Evolutionary conservation across 495 filamentous ascomycete species (phyloP).

Genomic region (Hyaloscypha finlandica): DNA sequence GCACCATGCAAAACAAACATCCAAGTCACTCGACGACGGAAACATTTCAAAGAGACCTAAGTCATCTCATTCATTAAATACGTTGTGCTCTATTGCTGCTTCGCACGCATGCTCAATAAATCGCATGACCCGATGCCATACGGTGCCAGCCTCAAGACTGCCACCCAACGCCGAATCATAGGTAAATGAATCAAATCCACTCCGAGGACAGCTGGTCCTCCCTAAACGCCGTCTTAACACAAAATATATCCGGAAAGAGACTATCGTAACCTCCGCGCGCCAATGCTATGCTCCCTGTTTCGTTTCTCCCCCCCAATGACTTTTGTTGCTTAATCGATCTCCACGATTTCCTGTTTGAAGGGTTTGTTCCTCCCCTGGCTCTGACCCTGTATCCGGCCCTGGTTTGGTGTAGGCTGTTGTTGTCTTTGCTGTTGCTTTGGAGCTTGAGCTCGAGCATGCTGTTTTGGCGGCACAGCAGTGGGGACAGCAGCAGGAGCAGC

Average conservation of each 20-base stretch:
- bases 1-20: background rate
- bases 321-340: slow-evolving; percentile 28
- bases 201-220: slow-evolving; percentile 15
- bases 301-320: slow-evolving; percentile 4
- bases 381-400: slow-evolving; percentile 27
- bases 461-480: background rate
- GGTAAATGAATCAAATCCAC: background rate
- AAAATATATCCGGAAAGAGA: slow-evolving; percentile 15
- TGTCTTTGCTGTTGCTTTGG: slow-evolving; percentile 5
- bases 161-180: slow-evolving; percentile 16
- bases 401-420: slow-evolving; percentile 22
- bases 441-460: background rate
- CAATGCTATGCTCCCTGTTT: slow-evolving; percentile 20
- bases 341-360: slow-evolving; percentile 25
- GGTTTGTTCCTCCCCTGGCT: slow-evolving; percentile 25
- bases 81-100: background rate
- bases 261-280: slow-evolving; percentile 25
- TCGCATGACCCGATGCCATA: background rate
- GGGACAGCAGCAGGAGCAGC: background rate
- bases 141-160: background rate
- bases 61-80: slow-evolving; percentile 7
- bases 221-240: slow-evolving; percentile 1
- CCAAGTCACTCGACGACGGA: background rate
- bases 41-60: background rate
- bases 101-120: background rate